Evolutionary conservation across 768 basidiomycete species (phyloP), one percentile per base, ranked within the genome.

Genomic region (Mycena amicta): DNA sequence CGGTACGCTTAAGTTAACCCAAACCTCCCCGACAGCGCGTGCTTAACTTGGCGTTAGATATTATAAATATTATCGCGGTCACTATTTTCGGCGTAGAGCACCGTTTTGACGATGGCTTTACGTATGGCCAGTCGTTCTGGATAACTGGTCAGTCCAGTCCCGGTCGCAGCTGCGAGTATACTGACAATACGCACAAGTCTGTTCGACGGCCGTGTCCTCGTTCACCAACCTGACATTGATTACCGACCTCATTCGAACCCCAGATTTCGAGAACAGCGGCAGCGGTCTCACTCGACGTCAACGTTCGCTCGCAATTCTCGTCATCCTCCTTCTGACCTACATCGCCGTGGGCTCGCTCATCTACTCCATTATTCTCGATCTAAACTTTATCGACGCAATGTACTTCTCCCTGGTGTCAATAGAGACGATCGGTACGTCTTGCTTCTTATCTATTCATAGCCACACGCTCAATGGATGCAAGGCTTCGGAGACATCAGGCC

Each of bases 221-320:
- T 70, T 86, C 50, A 87, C 85, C 13, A 94, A 90, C 63, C 60
- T 87, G 26, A 90, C 87, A 0, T 73, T 95, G 2, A 77, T 89
- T 8, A 69, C 79, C 39, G 93, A 95, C 65, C 74, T 85, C 30
- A 47, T 82, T 5, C 71, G 67, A 15, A 92, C 86, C 0, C 75
- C 80, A 1, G 79, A 90, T 54, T 93, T 94, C 62, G 71, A 74
- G 2, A 79, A 74, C 47, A 85, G 84, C 53, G 91, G 90, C 4
- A 92, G 89, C 61, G 93, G 93, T 1, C 73, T 95, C 33, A 94
- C 92, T 0, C 80, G 82, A 23, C 92, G 86, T 67, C 93, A 94
- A 65, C 83, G 92, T 3, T 83, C 86, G 0, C 80, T 94, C n/a
- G 83, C 89, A 29, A 87, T 94, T 57, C 82, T 90, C 31, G 84